These are phyloP conservation scores for Verticillium zaregamsianum DNA, from an alignment of 2,329 filamentous ascomycete genomes.

Conservation along the genomic window DNA sequence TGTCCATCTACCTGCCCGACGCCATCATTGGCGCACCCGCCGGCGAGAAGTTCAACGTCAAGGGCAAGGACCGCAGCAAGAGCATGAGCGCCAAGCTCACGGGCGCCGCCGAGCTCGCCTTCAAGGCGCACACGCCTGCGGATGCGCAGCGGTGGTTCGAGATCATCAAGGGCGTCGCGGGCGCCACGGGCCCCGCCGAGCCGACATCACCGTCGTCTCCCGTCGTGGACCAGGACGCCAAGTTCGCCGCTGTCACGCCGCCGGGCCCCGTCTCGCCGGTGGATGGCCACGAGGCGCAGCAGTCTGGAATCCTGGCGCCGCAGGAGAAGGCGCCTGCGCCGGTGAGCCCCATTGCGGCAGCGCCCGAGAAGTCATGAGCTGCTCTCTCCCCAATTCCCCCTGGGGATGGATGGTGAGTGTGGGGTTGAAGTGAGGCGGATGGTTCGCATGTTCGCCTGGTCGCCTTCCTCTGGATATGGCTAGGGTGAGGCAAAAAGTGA, in stretches of 20 bases:
- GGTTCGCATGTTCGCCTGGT: background rate
- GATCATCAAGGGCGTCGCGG: slow-evolving; percentile 60
- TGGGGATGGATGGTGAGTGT: background rate
- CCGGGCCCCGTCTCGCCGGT: slow-evolving; percentile 1
- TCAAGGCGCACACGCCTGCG: slow-evolving; percentile 78
- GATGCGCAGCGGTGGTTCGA: slow-evolving; percentile 86
- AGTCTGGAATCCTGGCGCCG: background rate
- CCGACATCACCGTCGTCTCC: slow-evolving; percentile 27
- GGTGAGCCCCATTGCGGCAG: background rate
- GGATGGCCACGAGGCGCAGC: background rate
- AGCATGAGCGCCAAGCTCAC: slow-evolving; percentile 77
- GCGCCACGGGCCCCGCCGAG: slow-evolving; percentile 37
- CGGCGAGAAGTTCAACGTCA: slow-evolving; percentile 86
- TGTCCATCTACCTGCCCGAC: slow-evolving; percentile 89
- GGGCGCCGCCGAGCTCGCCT: slow-evolving; percentile 73
- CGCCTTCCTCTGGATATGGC: background rate
- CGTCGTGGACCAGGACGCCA: slow-evolving; percentile 21
- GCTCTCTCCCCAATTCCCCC: background rate
- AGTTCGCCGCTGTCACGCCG: slow-evolving; percentile 14
- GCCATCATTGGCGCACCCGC: slow-evolving; percentile 68
- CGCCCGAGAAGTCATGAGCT: background rate
- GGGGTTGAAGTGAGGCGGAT: background rate
- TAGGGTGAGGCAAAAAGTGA: background rate
- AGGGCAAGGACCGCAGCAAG: slow-evolving; percentile 87
- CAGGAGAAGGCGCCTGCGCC: background rate